These are phyloP conservation scores for Perkinsus chesapeaki DNA, from an alignment of 169 alveolate genomes.

Conservation along the genomic window DNA sequence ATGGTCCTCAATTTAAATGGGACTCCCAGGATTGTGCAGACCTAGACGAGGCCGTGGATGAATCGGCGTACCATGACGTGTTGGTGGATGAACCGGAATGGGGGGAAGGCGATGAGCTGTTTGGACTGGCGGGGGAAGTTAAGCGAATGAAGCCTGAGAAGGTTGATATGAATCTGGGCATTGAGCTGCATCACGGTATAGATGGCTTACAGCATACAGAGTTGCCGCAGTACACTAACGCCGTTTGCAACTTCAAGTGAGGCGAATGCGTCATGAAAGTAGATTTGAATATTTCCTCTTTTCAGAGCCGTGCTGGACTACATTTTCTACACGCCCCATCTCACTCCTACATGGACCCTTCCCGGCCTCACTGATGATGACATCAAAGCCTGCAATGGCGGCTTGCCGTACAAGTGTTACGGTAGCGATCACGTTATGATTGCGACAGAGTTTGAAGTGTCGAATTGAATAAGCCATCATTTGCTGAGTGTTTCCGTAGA, in stretches of 20 bases:
- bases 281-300: neutral
- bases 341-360: neutral
- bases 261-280: neutral
- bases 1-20: neutral
- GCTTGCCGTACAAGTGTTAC: neutral
- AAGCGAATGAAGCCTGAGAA: neutral
- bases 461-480: neutral
- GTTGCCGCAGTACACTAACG: neutral
- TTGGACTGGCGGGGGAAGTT: neutral
- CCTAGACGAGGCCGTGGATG: neutral
- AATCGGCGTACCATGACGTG: neutral
- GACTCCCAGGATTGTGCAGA: neutral
- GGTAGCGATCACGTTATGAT: neutral
- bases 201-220: neutral
- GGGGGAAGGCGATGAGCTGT: neutral
- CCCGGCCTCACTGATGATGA: neutral
- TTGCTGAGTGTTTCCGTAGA: neutral
- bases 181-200: neutral
- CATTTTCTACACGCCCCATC: neutral
- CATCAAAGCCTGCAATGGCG: neutral
- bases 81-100: neutral
- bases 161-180: neutral
- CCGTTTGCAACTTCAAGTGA: neutral
- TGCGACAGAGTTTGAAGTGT: neutral
- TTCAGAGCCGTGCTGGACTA: neutral